Evolutionary conservation across 1,284 basidiomycete species (phyloP).

Genomic region (Chalciporus sp.): DNA sequence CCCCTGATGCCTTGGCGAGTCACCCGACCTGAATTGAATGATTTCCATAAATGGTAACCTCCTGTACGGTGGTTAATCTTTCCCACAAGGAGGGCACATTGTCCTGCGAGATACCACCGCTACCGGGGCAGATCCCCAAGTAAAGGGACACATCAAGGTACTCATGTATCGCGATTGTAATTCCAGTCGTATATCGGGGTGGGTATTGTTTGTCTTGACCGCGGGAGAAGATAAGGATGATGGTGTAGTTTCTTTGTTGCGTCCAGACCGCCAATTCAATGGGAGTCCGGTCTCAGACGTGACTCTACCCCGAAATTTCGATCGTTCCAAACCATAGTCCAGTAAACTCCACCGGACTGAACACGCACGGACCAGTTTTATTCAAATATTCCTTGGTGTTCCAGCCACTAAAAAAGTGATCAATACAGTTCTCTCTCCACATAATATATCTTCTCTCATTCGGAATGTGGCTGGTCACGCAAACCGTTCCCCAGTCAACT

Average conservation of each 20-base stretch:
- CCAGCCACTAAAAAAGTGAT: slow-evolving; percentile 10
- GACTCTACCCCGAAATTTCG: slow-evolving; percentile 1
- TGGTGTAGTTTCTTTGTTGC: neutral
- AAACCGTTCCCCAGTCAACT: neutral
- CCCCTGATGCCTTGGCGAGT: neutral
- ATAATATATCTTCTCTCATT: slow-evolving; percentile 15
- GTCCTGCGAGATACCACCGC: neutral
- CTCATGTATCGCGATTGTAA: too few relatives aligned
- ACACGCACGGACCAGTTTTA: neutral
- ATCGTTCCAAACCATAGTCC: neutral
- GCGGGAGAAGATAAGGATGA: neutral
- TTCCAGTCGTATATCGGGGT: neutral
- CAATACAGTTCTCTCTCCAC: slow-evolving; percentile 17
- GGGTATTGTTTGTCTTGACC: neutral
- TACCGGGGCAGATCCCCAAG: too few relatives aligned
- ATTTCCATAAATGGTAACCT: slow-evolving; percentile 6
- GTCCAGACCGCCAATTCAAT: slow-evolving; percentile 8
- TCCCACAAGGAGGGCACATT: slow-evolving; percentile 20
- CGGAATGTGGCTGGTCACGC: slow-evolving; percentile 17
- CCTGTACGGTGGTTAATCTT: slow-evolving; percentile 1
- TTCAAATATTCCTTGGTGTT: neutral
- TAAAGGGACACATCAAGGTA: too few relatives aligned
- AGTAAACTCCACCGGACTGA: neutral
- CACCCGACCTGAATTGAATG: neutral
- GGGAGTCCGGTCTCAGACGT: neutral